Percentiles rank a stretch among this genome's conserved stretches.
Conservation (phyloP, 2,329 filamentous ascomycete genomes). For the Aspergillus piperis region DNA sequence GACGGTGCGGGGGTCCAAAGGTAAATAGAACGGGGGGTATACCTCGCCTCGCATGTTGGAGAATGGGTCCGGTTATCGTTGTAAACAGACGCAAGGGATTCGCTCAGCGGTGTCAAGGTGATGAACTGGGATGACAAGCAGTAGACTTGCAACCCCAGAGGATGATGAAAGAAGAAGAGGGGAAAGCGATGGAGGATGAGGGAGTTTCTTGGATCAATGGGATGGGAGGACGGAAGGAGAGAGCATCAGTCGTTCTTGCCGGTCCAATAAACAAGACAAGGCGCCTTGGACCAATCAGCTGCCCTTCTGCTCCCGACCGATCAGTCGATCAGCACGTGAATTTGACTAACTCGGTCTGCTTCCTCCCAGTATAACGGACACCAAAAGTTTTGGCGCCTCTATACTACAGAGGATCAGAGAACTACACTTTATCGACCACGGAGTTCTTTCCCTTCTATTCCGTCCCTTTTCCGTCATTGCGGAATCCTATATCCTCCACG, state of each 20-base stretch:
- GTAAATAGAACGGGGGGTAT: slow-evolving; percentile 23
- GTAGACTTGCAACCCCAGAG: neutral
- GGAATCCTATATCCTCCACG: neutral
- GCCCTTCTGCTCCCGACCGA: neutral
- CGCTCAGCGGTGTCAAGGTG: neutral
- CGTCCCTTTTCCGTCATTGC: neutral
- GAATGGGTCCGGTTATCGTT: neutral
- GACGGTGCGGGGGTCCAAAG: slow-evolving; percentile 21
- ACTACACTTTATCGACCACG: neutral
- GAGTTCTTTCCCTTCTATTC: neutral
- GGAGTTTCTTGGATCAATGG: slow-evolving; percentile 3
- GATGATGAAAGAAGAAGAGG: slow-evolving; percentile 1
- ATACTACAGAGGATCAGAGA: neutral
- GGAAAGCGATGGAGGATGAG: slow-evolving; percentile 7
- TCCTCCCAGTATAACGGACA: neutral
- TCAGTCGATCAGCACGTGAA: slow-evolving; percentile 1
- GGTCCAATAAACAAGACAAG: slow-evolving; percentile 13
- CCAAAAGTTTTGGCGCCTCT: neutral
- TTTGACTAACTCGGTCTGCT: no score
- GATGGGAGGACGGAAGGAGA: neutral
- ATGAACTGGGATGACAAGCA: neutral
- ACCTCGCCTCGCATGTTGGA: slow-evolving; percentile 42
- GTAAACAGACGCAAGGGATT: neutral
- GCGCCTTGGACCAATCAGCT: slow-evolving; percentile 11
- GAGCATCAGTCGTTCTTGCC: slow-evolving; percentile 13